Percentiles rank a stretch among this genome's conserved stretches.
Conservation (phyloP, 805 yeast species). For the Yamadazyma paraphyllophila region DNA sequence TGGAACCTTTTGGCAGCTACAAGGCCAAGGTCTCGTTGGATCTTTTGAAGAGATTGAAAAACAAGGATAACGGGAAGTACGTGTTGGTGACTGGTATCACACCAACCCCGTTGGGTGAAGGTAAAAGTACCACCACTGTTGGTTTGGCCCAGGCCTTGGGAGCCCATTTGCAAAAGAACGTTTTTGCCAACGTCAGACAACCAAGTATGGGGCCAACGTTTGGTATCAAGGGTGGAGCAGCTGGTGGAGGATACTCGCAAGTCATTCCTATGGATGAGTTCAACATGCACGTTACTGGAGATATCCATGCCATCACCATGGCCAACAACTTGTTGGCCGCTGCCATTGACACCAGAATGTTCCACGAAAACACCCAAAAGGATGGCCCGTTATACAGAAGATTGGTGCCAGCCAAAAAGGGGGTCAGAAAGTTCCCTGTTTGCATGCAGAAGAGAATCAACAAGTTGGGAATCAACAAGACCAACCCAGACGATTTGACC, state of each 20-base stretch:
- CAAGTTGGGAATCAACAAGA: slow-evolving; percentile 66
- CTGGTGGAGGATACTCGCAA: slow-evolving; percentile 87
- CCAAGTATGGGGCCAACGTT: slow-evolving; percentile 90
- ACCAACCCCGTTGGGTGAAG: slow-evolving; percentile 85
- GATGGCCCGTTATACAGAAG: slow-evolving; percentile 65
- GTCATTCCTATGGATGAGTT: slow-evolving; percentile 89
- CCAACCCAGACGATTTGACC: slow-evolving; percentile 70
- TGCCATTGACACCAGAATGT: slow-evolving; percentile 82
- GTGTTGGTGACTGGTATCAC: slow-evolving; percentile 80
- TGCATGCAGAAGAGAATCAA: slow-evolving; percentile 66
- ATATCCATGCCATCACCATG: slow-evolving; percentile 79
- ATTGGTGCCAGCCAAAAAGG: slow-evolving; percentile 73
- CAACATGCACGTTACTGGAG: slow-evolving; percentile 84
- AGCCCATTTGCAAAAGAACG: slow-evolving; percentile 66
- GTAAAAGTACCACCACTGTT: slow-evolving; percentile 80
- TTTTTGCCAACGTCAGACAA: slow-evolving; percentile 80
- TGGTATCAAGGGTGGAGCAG: slow-evolving; percentile 89
- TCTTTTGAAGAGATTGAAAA: slow-evolving; percentile 58
- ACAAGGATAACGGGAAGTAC: slow-evolving; percentile 65
- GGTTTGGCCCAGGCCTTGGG: slow-evolving; percentile 81
- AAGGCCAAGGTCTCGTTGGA: slow-evolving; percentile 74
- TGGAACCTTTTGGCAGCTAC: slow-evolving; percentile 72
- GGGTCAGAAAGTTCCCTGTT: slow-evolving; percentile 61
- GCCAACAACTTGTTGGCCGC: slow-evolving; percentile 82
- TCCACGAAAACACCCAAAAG: slow-evolving; percentile 76